Conservation (phyloP, 2,329 filamentous ascomycete species). For the Aureobasidium sp. region DNA sequence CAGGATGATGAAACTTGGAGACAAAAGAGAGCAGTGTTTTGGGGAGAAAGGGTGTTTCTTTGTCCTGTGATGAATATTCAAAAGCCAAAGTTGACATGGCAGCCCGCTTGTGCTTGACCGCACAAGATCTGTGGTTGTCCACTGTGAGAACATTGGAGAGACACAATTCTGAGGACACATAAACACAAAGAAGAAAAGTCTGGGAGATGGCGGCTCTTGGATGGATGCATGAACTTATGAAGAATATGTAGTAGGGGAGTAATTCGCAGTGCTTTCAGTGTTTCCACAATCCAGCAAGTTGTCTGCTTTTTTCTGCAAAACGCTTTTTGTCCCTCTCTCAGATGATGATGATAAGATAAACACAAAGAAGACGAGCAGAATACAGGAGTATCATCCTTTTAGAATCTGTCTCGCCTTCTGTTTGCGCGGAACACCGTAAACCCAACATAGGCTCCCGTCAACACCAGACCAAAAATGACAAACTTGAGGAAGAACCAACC, state of each 20-base stretch:
- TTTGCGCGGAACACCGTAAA: slow-evolving; percentile 75
- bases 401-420: slow-evolving; percentile 42
- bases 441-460: slow-evolving; percentile 73
- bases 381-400: not conserved
- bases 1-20: too few relatives aligned
- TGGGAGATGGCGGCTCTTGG: not conserved
- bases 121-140: slow-evolving; percentile 17
- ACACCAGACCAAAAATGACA: slow-evolving; percentile 62
- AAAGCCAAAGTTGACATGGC: slow-evolving; percentile 21
- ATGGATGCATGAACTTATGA: not conserved
- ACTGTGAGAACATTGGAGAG: slow-evolving; percentile 20
- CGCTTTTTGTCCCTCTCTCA: not conserved
- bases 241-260: not conserved
- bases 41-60: not conserved
- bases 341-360: not conserved
- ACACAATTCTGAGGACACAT: slow-evolving; percentile 19
- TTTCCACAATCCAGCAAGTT: not conserved
- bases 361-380: not conserved
- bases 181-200: not conserved
- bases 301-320: not conserved
- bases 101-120: slow-evolving; percentile 2
- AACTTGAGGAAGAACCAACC: slow-evolving; percentile 74
- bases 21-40: not conserved
- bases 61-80: slow-evolving; percentile 19
- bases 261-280: not conserved